A percentile compares a stretch with the other conserved stretches of the same genome.
These are phyloP conservation scores for Colletotrichum melonis DNA, from an alignment of 2,329 filamentous ascomycete species.

Conservation along the genomic window DNA sequence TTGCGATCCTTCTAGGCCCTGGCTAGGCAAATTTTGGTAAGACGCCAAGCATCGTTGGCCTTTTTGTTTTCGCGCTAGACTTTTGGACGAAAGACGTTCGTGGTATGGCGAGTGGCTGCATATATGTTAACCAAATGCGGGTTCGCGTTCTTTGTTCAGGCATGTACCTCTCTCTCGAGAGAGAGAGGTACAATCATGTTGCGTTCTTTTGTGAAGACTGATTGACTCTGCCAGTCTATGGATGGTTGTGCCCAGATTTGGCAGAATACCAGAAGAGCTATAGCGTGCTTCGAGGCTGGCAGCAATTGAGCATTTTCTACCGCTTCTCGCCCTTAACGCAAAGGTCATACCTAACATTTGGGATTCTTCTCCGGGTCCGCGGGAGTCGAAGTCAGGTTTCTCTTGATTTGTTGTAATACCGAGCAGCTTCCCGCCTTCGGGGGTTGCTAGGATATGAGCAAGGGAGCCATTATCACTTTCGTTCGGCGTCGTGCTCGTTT, in stretches of 20 bases:
- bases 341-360: neutral
- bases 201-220: neutral
- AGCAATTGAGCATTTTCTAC: neutral
- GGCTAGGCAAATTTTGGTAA: conserved; percentile 1
- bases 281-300: neutral
- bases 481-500: conserved; percentile 14
- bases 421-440: neutral
- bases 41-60: conserved; percentile 8
- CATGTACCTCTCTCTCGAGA: neutral
- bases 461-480: conserved; percentile 4
- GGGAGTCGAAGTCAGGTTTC: neutral
- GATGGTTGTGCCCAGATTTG: neutral
- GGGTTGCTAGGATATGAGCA: conserved; percentile 5
- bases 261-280: neutral
- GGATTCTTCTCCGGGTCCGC: neutral
- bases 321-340: neutral
- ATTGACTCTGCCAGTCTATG: neutral
- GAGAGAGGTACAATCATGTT: neutral
- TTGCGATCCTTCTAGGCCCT: neutral
- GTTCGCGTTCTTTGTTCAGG: neutral
- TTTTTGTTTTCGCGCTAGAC: neutral
- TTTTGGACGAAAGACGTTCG: neutral
- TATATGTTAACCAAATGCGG: neutral
- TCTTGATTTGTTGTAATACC: neutral
- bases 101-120: conserved; percentile 5